Evolutionary conservation across 139 green algal genomes (phyloP).

Genomic region (Marvania coccoides): DNA sequence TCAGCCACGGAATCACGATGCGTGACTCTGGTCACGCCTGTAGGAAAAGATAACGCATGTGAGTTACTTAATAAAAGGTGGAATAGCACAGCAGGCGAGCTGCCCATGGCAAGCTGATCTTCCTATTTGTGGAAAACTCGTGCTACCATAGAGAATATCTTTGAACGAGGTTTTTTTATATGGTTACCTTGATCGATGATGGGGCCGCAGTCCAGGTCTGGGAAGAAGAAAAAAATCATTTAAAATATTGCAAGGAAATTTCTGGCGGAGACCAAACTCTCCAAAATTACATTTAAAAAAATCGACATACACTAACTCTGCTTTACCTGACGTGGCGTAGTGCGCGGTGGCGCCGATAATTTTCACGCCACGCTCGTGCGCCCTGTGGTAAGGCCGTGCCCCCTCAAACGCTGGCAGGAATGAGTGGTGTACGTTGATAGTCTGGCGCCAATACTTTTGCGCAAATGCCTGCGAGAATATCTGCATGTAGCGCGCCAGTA

Average conservation of each 20-base stretch:
- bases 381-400: slow-evolving; percentile 38
- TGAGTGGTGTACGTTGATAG: slow-evolving; percentile 84
- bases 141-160: no score
- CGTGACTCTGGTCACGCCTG: slow-evolving; percentile 59
- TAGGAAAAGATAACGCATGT: no score
- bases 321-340: slow-evolving; percentile 56
- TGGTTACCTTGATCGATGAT: slow-evolving; percentile 69
- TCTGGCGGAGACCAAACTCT: no score
- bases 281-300: no score
- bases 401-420: slow-evolving; percentile 80
- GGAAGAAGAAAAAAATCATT: no score
- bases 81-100: no score
- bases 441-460: slow-evolving; percentile 45
- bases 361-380: slow-evolving; percentile 62
- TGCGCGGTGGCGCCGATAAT: slow-evolving; percentile 79
- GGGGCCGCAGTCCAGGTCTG: slow-evolving; percentile 46
- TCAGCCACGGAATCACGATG: slow-evolving; percentile 57
- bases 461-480: slow-evolving; percentile 64
- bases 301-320: no score
- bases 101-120: no score
- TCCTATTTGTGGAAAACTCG: no score
- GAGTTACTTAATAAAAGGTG: no score
- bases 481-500: slow-evolving; percentile 59
- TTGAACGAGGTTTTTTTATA: no score
- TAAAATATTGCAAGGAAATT: no score